phyloP scores from a whole-genome alignment of 2,329 filamentous ascomycete species.

The Rosellinia necatrix region DNA sequence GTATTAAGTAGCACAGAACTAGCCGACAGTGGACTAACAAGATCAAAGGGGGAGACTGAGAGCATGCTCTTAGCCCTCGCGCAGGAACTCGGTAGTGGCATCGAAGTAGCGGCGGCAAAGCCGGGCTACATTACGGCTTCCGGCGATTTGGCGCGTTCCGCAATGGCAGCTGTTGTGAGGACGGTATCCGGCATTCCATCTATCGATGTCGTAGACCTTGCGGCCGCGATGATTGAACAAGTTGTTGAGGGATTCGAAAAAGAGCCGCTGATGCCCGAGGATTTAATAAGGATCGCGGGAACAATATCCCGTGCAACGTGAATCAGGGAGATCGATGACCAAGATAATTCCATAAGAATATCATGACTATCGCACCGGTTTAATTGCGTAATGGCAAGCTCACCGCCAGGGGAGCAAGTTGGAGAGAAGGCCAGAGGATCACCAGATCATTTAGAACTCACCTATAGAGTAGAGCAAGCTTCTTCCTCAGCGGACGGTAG shows the following conservation, averaged over 20 bases:
- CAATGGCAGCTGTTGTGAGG: slow-evolving; percentile 30
- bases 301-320: not conserved
- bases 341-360: not conserved
- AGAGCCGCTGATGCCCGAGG: slow-evolving; percentile 49
- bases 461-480: not conserved
- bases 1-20: not conserved
- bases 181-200: slow-evolving; percentile 40
- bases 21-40: not conserved
- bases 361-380: not conserved
- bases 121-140: slow-evolving; percentile 48
- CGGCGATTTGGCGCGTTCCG: slow-evolving; percentile 29
- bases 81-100: slow-evolving; percentile 42
- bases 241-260: slow-evolving; percentile 51
- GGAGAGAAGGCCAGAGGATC: not conserved
- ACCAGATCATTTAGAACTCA: not conserved
- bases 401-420: not conserved
- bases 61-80: slow-evolving; percentile 48
- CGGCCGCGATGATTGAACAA: slow-evolving; percentile 51
- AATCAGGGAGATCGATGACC: not conserved
- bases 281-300: slow-evolving; percentile 40
- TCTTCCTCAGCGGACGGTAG: slow-evolving; percentile 12
- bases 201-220: slow-evolving; percentile 45
- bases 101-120: slow-evolving; percentile 48
- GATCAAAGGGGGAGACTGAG: slow-evolving; percentile 52
- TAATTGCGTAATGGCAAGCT: too few relatives aligned